Percentiles rank a stretch among this genome's conserved stretches.
phyloP scores from a whole-genome alignment of 129 eudicot genomes.

The Flaveria linearis region DNA sequence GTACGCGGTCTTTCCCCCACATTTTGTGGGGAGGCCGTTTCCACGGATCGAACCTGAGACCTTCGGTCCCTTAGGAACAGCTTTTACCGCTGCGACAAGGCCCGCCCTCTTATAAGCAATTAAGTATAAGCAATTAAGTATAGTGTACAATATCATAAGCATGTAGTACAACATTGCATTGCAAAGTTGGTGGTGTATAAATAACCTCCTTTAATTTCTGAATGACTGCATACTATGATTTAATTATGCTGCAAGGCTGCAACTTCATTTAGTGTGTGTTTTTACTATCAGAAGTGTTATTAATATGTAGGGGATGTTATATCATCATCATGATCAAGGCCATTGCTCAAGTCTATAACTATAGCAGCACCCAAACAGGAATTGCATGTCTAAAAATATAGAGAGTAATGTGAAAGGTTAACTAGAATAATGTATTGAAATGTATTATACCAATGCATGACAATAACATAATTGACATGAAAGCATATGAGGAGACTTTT shows the following conservation, averaged over 20 bases:
- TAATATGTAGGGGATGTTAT: neutral
- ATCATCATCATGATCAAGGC: neutral
- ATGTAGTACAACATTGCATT: neutral
- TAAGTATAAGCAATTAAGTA: neutral
- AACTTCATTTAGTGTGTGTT: constrained; percentile 24
- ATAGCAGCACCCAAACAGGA: neutral
- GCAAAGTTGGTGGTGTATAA: neutral
- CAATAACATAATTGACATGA: neutral
- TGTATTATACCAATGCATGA: neutral
- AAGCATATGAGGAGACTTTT: neutral
- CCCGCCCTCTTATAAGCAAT: too few relatives aligned
- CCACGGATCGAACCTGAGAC: too few relatives aligned
- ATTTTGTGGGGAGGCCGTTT: too few relatives aligned
- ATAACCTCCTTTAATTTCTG: neutral
- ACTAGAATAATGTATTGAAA: too few relatives aligned
- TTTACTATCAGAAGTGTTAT: neutral
- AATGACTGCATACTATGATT: constrained; percentile 5
- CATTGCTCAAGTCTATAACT: constrained; percentile 4
- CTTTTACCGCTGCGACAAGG: too few relatives aligned
- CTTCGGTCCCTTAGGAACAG: too few relatives aligned
- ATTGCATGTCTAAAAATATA: too few relatives aligned
- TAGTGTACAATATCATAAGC: neutral
- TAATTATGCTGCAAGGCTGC: constrained; percentile 20
- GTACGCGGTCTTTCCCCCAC: too few relatives aligned
- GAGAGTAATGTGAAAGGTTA: too few relatives aligned